Conservation (phyloP, 139 green algal species). For the Chlamydomonas sp. region DNA sequence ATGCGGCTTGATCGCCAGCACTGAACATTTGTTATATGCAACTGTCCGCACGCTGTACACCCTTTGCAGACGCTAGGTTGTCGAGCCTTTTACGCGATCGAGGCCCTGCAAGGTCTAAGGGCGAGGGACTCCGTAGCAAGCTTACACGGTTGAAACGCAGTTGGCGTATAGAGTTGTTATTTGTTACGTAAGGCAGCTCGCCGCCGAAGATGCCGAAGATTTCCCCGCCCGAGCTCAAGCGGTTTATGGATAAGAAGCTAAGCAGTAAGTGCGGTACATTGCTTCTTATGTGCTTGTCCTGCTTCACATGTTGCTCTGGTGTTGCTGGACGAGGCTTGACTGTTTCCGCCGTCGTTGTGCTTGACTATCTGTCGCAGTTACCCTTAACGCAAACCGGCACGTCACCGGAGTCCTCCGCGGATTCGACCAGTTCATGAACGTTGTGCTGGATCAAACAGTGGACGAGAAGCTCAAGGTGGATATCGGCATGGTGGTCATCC, state of each 20-base stretch:
- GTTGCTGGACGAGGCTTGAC: background rate
- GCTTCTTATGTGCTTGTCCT: background rate
- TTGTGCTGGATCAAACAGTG: conserved; percentile 95
- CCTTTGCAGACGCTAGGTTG: too few species aligned
- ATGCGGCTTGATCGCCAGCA: too few species aligned
- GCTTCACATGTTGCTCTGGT: too few species aligned
- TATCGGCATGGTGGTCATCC: conserved; percentile 98
- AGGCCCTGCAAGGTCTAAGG: too few species aligned
- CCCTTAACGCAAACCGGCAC: conserved; percentile 93
- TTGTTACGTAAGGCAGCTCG: background rate
- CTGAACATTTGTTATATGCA: too few species aligned
- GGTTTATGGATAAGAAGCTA: conserved; percentile 95
- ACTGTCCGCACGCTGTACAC: too few species aligned
- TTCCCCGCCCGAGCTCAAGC: conserved; percentile 91
- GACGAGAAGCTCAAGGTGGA: conserved; percentile 93
- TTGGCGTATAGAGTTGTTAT: too few species aligned
- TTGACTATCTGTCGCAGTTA: conserved; percentile 36
- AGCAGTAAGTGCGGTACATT: conserved; percentile 61
- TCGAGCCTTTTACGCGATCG: too few species aligned
- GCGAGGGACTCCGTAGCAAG: too few species aligned
- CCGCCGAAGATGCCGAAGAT: conserved; percentile 82
- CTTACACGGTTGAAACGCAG: too few species aligned
- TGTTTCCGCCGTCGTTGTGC: background rate
- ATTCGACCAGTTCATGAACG: conserved; percentile 99
- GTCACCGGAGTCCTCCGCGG: conserved; percentile 95